These are phyloP conservation scores for Solanum pinnatisectum DNA, from an alignment of 257 asterid genomes.

Conservation along the genomic window DNA sequence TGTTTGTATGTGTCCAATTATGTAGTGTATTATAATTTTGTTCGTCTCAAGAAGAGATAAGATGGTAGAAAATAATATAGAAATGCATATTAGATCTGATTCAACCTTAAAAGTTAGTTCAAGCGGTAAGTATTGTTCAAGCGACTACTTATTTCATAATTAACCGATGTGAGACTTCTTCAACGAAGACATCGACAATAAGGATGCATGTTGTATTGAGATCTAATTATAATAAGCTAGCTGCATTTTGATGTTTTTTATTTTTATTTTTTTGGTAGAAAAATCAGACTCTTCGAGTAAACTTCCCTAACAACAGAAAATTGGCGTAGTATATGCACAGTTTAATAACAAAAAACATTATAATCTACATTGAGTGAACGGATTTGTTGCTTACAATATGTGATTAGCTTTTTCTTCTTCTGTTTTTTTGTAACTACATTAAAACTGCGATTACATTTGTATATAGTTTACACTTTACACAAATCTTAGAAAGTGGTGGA, in stretches of 20 bases:
- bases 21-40: too few relatives aligned
- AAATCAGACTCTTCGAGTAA: not conserved
- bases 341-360: not conserved
- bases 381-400: not conserved
- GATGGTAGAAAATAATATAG: not conserved
- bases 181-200: not conserved
- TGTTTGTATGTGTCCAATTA: not conserved
- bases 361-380: not conserved
- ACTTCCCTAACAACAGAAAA: not conserved
- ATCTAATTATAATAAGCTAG: not conserved
- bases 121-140: too few relatives aligned
- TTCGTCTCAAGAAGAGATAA: not conserved
- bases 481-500: not conserved
- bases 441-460: not conserved
- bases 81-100: not conserved
- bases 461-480: not conserved
- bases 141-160: too few relatives aligned
- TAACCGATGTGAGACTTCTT: not conserved
- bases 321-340: not conserved
- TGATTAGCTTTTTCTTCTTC: not conserved
- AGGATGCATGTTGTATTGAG: not conserved
- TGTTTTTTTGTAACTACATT: not conserved
- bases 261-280: not conserved
- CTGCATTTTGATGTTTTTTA: not conserved
- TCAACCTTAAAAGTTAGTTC: not conserved